Evolutionary conservation across 2,329 filamentous ascomycete genomes (phyloP).

Genomic region (Scopulariopsis brevicaulis): DNA sequence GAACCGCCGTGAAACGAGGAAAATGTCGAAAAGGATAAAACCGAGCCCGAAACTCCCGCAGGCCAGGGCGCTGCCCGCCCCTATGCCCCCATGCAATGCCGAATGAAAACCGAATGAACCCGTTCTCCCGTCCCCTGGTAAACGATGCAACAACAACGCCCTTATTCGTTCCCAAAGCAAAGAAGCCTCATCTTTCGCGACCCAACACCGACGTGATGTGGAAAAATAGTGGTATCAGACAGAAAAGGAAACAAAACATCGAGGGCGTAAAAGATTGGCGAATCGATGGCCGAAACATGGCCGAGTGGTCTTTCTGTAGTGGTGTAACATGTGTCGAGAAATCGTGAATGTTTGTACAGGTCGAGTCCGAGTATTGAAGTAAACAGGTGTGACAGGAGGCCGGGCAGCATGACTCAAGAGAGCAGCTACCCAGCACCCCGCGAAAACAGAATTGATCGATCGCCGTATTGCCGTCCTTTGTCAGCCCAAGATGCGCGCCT

Average conservation of each 20-base stretch:
- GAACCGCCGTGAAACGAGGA: slow-evolving; percentile 1
- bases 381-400: neutral
- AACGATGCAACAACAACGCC: slow-evolving; percentile 1
- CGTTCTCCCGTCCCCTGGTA: neutral
- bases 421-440: too few relatives aligned
- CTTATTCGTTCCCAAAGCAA: neutral
- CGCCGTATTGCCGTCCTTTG: neutral
- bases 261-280: neutral
- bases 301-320: neutral
- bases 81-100: slow-evolving; percentile 2
- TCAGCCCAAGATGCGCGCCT: neutral
- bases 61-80: neutral
- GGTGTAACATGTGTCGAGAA: slow-evolving; percentile 1
- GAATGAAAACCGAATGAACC: slow-evolving; percentile 1
- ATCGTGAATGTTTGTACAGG: slow-evolving; percentile 2
- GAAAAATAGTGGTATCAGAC: slow-evolving; percentile 1
- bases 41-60: neutral
- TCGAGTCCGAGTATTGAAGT: slow-evolving; percentile 2
- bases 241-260: neutral
- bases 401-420: neutral
- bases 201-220: slow-evolving; percentile 3
- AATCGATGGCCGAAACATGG: neutral
- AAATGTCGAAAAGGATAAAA: slow-evolving; percentile 5
- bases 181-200: slow-evolving; percentile 4
- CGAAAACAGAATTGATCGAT: neutral